These are phyloP conservation scores for Colletotrichum tanaceti DNA, from an alignment of 2,329 filamentous ascomycete species.

Conservation along the genomic window DNA sequence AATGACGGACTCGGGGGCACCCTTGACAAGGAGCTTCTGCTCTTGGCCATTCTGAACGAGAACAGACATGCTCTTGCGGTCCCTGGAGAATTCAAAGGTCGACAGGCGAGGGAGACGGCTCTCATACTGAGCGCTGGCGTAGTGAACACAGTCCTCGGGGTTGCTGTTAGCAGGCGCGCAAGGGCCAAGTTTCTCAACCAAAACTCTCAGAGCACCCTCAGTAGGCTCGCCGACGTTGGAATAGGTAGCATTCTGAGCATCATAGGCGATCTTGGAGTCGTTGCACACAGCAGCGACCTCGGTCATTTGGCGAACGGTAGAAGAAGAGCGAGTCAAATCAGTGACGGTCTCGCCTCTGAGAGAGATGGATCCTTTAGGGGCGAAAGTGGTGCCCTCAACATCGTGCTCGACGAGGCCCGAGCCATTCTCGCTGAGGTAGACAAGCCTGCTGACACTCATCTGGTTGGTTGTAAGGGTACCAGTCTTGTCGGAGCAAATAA, in stretches of 20 bases:
- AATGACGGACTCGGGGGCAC: conserved; percentile 92
- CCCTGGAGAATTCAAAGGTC: conserved; percentile 96
- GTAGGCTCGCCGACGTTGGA: conserved; percentile 93
- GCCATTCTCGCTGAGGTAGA: conserved; percentile 81
- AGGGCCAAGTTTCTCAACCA: conserved; percentile 95
- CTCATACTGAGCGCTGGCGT: conserved; percentile 88
- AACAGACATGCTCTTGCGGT: conserved; percentile 99
- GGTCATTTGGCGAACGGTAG: conserved; percentile 82
- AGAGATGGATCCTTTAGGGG: conserved; percentile 81
- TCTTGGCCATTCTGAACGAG: conserved; percentile 77
- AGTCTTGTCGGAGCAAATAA: conserved; percentile 99
- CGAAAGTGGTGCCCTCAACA: conserved; percentile 92
- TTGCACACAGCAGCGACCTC: conserved; percentile 86
- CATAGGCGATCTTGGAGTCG: conserved; percentile 84
- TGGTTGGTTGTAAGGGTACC: conserved; percentile 98
- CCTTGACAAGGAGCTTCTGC: conserved; percentile 92
- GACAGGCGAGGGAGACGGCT: conserved; percentile 78
- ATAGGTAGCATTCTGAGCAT: conserved; percentile 78
- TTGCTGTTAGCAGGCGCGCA: conserved; percentile 68
- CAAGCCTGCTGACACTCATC: conserved; percentile 97
- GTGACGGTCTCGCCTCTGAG: conserved; percentile 74
- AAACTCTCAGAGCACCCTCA: conserved; percentile 88
- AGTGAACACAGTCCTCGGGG: conserved; percentile 77
- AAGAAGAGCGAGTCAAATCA: conserved; percentile 76
- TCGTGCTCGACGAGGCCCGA: conserved; percentile 84